Conservation (phyloP, 768 basidiomycete species). For the Boletus edulis region DNA sequence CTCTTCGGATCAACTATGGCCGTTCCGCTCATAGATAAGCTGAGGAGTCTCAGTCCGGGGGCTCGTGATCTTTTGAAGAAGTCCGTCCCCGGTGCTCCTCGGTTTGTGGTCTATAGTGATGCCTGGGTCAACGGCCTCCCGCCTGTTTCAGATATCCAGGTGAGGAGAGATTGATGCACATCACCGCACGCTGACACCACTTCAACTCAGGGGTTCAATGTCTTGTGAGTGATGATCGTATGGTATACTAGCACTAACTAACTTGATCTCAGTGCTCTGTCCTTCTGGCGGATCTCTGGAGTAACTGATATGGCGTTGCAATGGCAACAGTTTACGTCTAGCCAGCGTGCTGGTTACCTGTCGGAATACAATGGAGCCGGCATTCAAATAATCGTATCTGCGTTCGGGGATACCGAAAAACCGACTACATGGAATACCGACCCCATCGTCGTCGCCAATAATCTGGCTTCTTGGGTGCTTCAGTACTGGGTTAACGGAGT, state of each 20-base stretch:
- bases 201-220: slow-evolving; percentile 31
- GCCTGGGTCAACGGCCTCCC: slow-evolving; percentile 44
- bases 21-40: slow-evolving; percentile 14
- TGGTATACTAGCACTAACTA: not conserved
- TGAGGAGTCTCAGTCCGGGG: slow-evolving; percentile 12
- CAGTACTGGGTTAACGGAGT: slow-evolving; percentile 48
- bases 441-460: slow-evolving; percentile 37
- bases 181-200: not conserved
- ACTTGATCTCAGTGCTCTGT: slow-evolving; percentile 28
- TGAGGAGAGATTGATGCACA: not conserved
- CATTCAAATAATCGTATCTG: slow-evolving; percentile 56
- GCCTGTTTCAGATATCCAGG: slow-evolving; percentile 34
- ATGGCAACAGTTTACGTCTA: slow-evolving; percentile 39
- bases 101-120: slow-evolving; percentile 43
- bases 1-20: slow-evolving; percentile 5
- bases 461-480: slow-evolving; percentile 44
- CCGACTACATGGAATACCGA: slow-evolving; percentile 42
- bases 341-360: slow-evolving; percentile 41
- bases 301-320: slow-evolving; percentile 43
- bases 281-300: slow-evolving; percentile 41
- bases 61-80: slow-evolving; percentile 20
- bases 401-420: slow-evolving; percentile 41
- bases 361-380: slow-evolving; percentile 51
- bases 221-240: slow-evolving; percentile 23
- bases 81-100: slow-evolving; percentile 41